phyloP scores from a whole-genome alignment of 2,329 filamentous ascomycete genomes.

The Curvularia lunata region DNA sequence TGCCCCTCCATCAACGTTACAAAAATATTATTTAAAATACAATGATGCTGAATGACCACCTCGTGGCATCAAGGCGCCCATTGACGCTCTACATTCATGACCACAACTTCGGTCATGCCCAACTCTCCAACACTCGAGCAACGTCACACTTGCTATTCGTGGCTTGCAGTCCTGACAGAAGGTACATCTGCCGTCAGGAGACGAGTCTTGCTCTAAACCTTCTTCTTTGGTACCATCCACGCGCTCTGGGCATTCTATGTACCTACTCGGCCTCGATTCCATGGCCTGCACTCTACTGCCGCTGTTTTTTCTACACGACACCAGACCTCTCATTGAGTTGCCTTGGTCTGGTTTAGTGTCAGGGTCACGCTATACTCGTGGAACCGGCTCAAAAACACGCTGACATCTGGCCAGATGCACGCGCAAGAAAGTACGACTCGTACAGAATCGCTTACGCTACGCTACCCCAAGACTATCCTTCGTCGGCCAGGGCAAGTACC shows the following conservation, averaged over 20 bases:
- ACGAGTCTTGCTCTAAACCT: not conserved
- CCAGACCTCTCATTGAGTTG: not conserved
- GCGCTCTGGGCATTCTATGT: not conserved
- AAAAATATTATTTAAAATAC: not conserved
- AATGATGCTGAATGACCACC: not conserved
- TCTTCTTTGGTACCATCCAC: not conserved
- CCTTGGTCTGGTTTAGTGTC: slow-evolving; percentile 2
- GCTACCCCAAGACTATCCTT: slow-evolving; percentile 4
- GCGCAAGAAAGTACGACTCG: slow-evolving; percentile 10
- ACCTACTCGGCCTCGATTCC: not conserved
- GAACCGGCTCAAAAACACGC: slow-evolving; percentile 4
- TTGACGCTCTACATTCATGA: not conserved
- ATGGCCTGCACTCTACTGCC: not conserved
- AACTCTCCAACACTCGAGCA: not conserved
- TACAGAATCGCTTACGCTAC: slow-evolving; percentile 10
- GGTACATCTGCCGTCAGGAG: not conserved
- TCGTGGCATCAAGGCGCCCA: not conserved
- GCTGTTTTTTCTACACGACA: not conserved
- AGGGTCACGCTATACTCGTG: slow-evolving; percentile 10
- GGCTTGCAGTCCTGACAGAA: slow-evolving; percentile 11
- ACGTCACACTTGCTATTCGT: slow-evolving; percentile 15
- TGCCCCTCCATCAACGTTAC: not conserved
- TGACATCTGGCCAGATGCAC: slow-evolving; percentile 1
- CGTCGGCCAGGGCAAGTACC: slow-evolving; percentile 1
- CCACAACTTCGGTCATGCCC: not conserved